phyloP scores from a whole-genome alignment of 352 stramenopile genomes.

The Phytopythium sindhum region DNA sequence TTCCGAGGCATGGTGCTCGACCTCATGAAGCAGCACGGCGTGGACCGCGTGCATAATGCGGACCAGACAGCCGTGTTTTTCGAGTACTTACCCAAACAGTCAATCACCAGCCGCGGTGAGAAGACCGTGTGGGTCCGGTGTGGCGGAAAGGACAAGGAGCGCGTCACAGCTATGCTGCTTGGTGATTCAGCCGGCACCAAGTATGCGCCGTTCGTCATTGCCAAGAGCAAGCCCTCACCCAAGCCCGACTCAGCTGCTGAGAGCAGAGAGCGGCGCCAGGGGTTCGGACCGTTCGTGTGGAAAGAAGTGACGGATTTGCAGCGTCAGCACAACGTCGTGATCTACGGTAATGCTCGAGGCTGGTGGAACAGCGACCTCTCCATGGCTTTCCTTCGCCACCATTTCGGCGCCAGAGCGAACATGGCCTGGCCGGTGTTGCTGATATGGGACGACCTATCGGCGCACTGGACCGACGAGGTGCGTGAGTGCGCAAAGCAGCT shows the following conservation, averaged over 20 bases:
- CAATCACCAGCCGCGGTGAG: slow-evolving; percentile 9
- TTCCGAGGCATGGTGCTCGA: too few relatives aligned
- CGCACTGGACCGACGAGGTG: slow-evolving; percentile 24
- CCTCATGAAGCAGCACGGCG: background rate
- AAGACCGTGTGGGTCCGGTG: slow-evolving; percentile 22
- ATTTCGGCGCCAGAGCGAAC: slow-evolving; percentile 13
- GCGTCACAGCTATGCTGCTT: slow-evolving; percentile 21
- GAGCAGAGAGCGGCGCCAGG: background rate
- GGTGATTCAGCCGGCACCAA: slow-evolving; percentile 17
- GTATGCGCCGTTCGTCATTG: slow-evolving; percentile 4
- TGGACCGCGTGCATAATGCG: background rate
- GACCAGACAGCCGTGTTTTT: slow-evolving; percentile 11
- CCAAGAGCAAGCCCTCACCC: background rate
- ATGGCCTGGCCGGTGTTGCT: slow-evolving; percentile 12
- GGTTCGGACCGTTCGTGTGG: slow-evolving; percentile 9
- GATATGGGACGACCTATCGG: slow-evolving; percentile 20
- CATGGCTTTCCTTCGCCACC: slow-evolving; percentile 10
- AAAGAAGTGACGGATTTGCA: background rate
- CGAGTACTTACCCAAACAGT: slow-evolving; percentile 16
- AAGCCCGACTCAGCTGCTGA: background rate
- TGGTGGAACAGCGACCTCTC: slow-evolving; percentile 15
- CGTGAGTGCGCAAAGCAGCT: slow-evolving; percentile 6
- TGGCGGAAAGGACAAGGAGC: slow-evolving; percentile 12
- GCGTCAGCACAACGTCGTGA: slow-evolving; percentile 2
- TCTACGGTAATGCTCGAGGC: slow-evolving; percentile 11